A percentile compares a stretch with the other conserved stretches of the same genome.
Conservation (phyloP, 2,329 filamentous ascomycete species). For the Pseudogymnoascus sp. region DNA sequence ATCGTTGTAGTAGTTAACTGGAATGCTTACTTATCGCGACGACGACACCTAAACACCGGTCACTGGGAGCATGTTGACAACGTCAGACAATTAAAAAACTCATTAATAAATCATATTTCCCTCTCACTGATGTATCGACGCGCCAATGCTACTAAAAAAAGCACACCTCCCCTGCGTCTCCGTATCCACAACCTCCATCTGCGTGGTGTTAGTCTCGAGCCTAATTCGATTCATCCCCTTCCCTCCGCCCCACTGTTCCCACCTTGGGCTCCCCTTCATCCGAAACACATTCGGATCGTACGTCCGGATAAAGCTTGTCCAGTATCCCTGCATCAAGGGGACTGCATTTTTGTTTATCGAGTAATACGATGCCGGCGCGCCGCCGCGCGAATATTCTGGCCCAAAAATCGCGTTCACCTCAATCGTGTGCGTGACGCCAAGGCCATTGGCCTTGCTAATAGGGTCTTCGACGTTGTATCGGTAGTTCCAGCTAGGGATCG, state of each 20-base stretch:
- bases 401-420: slow-evolving; percentile 64
- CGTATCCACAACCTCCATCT: slow-evolving; percentile 38
- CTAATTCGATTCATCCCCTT: slow-evolving; percentile 26
- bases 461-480: slow-evolving; percentile 58
- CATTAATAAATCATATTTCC: too few species aligned
- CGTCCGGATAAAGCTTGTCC: slow-evolving; percentile 63
- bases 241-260: slow-evolving; percentile 38
- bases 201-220: slow-evolving; percentile 35
- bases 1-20: neutral
- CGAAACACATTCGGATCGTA: slow-evolving; percentile 58
- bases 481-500: slow-evolving; percentile 54
- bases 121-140: slow-evolving; percentile 38
- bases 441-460: slow-evolving; percentile 41
- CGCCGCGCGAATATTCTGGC: slow-evolving; percentile 43
- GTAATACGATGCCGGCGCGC: slow-evolving; percentile 48
- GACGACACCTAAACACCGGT: neutral
- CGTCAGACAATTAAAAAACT: neutral
- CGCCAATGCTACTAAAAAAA: slow-evolving; percentile 43
- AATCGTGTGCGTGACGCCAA: slow-evolving; percentile 60
- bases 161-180: slow-evolving; percentile 38
- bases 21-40: neutral
- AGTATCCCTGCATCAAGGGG: slow-evolving; percentile 60
- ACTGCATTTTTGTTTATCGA: slow-evolving; percentile 50
- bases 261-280: slow-evolving; percentile 39
- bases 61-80: neutral